phyloP scores from a whole-genome alignment of 768 basidiomycete species.

The Mycena galopus region DNA sequence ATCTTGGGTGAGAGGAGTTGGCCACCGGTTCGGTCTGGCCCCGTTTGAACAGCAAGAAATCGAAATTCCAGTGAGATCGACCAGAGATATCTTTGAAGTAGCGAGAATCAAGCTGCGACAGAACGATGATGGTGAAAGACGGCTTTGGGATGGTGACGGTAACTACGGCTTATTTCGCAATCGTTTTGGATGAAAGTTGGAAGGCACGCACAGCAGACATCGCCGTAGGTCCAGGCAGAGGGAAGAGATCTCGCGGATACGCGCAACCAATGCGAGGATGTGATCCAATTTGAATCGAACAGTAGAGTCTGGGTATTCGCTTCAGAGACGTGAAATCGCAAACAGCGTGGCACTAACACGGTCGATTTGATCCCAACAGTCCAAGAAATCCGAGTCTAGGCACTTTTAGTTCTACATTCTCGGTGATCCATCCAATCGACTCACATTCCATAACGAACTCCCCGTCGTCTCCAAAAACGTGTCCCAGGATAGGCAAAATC shows the following conservation, averaged over 20 bases:
- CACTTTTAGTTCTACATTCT: not conserved
- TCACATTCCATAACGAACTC: slow-evolving; percentile 69
- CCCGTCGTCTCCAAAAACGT: slow-evolving; percentile 65
- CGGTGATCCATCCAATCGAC: slow-evolving; percentile 25
- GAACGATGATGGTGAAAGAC: slow-evolving; percentile 52
- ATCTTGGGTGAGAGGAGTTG: slow-evolving; percentile 34
- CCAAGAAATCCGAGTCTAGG: slow-evolving; percentile 24
- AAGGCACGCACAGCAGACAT: slow-evolving; percentile 42
- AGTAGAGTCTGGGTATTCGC: slow-evolving; percentile 28
- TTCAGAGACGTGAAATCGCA: not conserved
- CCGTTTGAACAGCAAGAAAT: slow-evolving; percentile 53
- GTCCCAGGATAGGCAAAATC: slow-evolving; percentile 54
- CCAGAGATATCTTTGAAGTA: slow-evolving; percentile 50
- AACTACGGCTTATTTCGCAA: slow-evolving; percentile 40
- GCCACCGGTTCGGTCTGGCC: slow-evolving; percentile 44
- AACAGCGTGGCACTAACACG: not conserved
- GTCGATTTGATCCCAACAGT: slow-evolving; percentile 26
- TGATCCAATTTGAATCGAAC: slow-evolving; percentile 42
- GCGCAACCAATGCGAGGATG: slow-evolving; percentile 44
- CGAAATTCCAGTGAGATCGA: slow-evolving; percentile 45
- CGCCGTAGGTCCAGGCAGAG: slow-evolving; percentile 43
- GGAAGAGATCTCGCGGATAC: slow-evolving; percentile 33
- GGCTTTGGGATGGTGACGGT: slow-evolving; percentile 48
- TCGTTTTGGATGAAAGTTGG: not conserved
- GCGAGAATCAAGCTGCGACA: slow-evolving; percentile 52